Evolutionary conservation across 176 grass and related monocot species (phyloP), one percentile per base, ranked within the genome.

Genomic region (Hyparrhenia diplandra): DNA sequence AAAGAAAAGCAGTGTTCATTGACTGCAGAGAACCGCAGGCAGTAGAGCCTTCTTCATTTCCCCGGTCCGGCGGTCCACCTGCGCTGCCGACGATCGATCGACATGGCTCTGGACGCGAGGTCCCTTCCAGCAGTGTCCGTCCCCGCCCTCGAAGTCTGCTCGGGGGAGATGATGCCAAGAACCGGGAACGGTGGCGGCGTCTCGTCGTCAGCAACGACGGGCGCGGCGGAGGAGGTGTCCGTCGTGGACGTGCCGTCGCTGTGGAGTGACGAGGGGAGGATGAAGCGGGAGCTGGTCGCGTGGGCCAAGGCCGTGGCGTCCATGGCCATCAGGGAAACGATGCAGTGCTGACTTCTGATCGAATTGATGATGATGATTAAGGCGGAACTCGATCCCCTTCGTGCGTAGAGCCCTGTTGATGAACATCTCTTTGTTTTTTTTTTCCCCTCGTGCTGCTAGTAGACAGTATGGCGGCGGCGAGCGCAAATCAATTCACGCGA

Each of bases 191-290:
- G n/a, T n/a, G 11, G 37, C 9, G 18, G 58, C 3, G 75, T 29
- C 11, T 1, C 13, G 25, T 17, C 27, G 3, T n/a, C n/a, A n/a
- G 59, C 11, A 32, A 46, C 2, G 31, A 32, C 2, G 21, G 77
- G 52, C 52, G 52, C 10, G n/a, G 67, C 13, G 17, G n/a, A n/a
- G n/a, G 47, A 41, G 28, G 21, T 16, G 4, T 21, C 35, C 47
- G 47, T 52, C 37, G 42, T 61, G 81, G 81, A 61, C 0, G 51
- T 84, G 49, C 59, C 27, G 45, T 37, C 66, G 77, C 25, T 74
- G 60, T 88, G 87, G 87, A 57, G 51, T 37, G 92, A 94, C 31
- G 90, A 95, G 76, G 39, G 84, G 85, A 92, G 78, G 82, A 85
- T 95, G 87, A 95, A 92, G 74, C 73, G 67, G 64, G 85, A 95